Percentiles rank a stretch among this genome's conserved stretches.
Evolutionary conservation across 1,284 basidiomycete genomes (phyloP).

Genomic region (Mrakiaceae sp.): DNA sequence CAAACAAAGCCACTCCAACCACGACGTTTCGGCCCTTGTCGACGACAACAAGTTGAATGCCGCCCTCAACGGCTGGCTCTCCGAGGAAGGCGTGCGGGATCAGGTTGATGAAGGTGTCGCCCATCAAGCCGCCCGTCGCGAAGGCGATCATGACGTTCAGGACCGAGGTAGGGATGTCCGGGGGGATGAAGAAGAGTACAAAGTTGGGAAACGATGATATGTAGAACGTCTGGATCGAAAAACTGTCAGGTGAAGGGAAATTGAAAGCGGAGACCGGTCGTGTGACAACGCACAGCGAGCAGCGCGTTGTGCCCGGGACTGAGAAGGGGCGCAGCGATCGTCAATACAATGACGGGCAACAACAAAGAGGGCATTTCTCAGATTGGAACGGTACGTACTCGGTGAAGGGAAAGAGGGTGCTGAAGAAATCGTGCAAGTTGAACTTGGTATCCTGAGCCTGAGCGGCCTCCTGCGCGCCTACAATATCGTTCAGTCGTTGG

Average conservation of each 20-base stretch:
- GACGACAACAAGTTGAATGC: slow-evolving; percentile 61
- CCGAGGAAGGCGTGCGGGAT: slow-evolving; percentile 83
- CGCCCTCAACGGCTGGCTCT: slow-evolving; percentile 49
- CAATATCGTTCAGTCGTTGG: background rate
- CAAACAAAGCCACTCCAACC: slow-evolving; percentile 70
- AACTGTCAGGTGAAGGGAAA: background rate
- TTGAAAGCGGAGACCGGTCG: background rate
- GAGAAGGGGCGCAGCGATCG: too few relatives aligned
- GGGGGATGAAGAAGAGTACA: slow-evolving; percentile 78
- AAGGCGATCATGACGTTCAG: slow-evolving; percentile 68
- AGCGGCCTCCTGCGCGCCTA: background rate
- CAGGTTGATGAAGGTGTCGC: slow-evolving; percentile 79
- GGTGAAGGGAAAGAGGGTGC: slow-evolving; percentile 6
- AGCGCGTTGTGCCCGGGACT: slow-evolving; percentile 13
- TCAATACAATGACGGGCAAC: background rate
- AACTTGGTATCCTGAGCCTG: slow-evolving; percentile 2
- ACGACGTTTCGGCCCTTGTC: slow-evolving; percentile 77
- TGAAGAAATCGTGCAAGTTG: background rate
- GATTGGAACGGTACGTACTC: background rate
- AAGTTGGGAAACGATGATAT: slow-evolving; percentile 60
- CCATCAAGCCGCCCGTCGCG: slow-evolving; percentile 68
- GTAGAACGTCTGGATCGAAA: background rate
- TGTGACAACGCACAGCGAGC: background rate
- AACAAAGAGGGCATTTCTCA: background rate
- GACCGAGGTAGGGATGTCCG: slow-evolving; percentile 65